These are phyloP conservation scores for Microglena sp. DNA, from an alignment of 139 green algal species.

Conservation along the genomic window DNA sequence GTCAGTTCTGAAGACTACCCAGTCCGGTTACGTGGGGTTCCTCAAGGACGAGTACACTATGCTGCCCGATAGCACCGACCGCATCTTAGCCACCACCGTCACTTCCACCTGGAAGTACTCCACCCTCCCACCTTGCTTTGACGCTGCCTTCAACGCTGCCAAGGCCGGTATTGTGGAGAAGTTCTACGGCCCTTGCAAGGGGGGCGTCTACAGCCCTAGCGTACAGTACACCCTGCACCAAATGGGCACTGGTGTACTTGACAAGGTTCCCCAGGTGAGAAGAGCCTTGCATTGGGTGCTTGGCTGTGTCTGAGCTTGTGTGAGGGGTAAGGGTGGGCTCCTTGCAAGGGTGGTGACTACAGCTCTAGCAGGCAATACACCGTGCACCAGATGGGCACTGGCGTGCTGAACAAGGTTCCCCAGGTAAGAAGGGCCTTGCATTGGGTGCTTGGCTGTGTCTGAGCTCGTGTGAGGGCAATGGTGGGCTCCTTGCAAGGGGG, in stretches of 20 bases:
- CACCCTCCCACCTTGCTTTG: conserved; percentile 17
- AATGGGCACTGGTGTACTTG: conserved; percentile 64
- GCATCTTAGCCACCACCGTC: conserved; percentile 83
- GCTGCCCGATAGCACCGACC: conserved; percentile 73
- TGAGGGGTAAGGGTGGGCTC: too few relatives aligned
- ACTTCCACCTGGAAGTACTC: conserved; percentile 74
- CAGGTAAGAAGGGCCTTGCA: conserved; percentile 21
- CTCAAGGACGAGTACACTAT: conserved; percentile 79
- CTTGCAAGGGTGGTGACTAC: conserved; percentile 73
- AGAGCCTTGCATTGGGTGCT: background rate
- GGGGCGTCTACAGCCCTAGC: conserved; percentile 76
- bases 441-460: background rate
- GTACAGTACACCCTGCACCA: conserved; percentile 89
- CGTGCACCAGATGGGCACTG: conserved; percentile 73
- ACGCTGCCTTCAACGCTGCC: conserved; percentile 18
- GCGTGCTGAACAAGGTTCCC: conserved; percentile 37
- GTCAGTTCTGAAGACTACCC: conserved; percentile 80
- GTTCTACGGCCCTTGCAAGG: conserved; percentile 76
- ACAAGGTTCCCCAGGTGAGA: conserved; percentile 35
- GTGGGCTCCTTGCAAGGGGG: too few relatives aligned
- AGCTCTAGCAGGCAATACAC: conserved; percentile 86
- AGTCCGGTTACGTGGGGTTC: conserved; percentile 88
- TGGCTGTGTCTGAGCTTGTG: too few relatives aligned
- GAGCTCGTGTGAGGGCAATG: background rate
- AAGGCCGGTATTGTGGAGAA: conserved; percentile 9